These are phyloP conservation scores for Cyclocybe aegerita DNA, from an alignment of 768 basidiomycete species.

Conservation along the genomic window DNA sequence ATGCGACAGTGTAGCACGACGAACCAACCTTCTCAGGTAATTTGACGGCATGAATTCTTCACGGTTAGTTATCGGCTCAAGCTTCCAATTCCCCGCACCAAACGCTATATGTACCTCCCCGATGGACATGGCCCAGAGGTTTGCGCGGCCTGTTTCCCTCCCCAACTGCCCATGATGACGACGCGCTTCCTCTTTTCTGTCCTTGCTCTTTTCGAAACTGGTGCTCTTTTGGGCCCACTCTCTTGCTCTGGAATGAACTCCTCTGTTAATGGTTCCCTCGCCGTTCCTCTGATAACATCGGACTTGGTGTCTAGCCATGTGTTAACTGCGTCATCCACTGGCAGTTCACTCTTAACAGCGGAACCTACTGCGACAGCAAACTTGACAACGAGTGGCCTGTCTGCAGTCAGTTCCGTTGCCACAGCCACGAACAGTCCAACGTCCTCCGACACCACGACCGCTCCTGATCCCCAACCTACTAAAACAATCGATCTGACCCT, in stretches of 20 bases:
- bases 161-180: conserved; percentile 4
- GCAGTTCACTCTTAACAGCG: not conserved
- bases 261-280: not conserved
- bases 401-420: not conserved
- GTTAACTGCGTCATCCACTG: no score
- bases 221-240: conserved; percentile 12
- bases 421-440: not conserved
- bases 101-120: no score
- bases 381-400: not conserved
- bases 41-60: no score
- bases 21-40: no score
- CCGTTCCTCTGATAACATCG: not conserved
- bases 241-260: conserved; percentile 1
- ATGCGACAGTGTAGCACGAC: no score
- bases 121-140: no score
- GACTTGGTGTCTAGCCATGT: not conserved
- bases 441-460: conserved; percentile 5
- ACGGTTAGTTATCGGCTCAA: no score
- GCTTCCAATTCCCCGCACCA: no score
- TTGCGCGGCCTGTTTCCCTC: no score
- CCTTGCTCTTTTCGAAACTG: conserved; percentile 13
- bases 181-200: conserved; percentile 12
- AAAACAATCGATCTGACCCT: conserved; percentile 17
- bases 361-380: not conserved
- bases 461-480: conserved; percentile 8